Evolutionary conservation across 2,329 filamentous ascomycete species (phyloP).

Genomic region (Talaromyces marneffei): DNA sequence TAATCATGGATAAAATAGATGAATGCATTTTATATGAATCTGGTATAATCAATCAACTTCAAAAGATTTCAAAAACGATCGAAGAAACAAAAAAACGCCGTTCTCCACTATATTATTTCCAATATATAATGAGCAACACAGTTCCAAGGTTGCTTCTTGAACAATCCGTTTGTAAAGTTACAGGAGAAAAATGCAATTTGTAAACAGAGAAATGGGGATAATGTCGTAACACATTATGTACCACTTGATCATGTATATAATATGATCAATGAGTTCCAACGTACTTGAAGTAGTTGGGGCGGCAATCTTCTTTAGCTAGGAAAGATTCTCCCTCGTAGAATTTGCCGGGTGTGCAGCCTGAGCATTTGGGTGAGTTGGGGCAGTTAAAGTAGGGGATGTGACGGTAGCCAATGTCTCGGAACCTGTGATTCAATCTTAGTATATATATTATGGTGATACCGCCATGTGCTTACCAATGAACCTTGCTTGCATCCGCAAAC

Average conservation of each 20-base stretch:
- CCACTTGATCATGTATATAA: not conserved
- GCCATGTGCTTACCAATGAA: constrained; percentile 82
- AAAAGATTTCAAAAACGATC: not conserved
- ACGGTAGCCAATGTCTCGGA: constrained; percentile 98
- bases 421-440: constrained; percentile 53
- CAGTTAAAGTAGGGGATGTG: constrained; percentile 99
- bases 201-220: constrained; percentile 17
- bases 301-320: constrained; percentile 84
- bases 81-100: constrained; percentile 3
- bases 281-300: constrained; percentile 96
- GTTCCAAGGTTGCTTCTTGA: not conserved
- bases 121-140: not conserved
- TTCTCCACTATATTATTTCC: constrained; percentile 4
- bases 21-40: not conserved
- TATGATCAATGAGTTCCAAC: constrained; percentile 64
- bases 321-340: constrained; percentile 85
- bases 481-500: constrained; percentile 83
- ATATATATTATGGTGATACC: not conserved
- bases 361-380: constrained; percentile 91
- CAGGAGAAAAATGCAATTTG: constrained; percentile 16
- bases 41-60: not conserved
- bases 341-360: constrained; percentile 75
- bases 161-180: not conserved
- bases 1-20: no score
- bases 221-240: constrained; percentile 14